Conservation (phyloP, 345 rosid genomes). For the Aegle marmelos region DNA sequence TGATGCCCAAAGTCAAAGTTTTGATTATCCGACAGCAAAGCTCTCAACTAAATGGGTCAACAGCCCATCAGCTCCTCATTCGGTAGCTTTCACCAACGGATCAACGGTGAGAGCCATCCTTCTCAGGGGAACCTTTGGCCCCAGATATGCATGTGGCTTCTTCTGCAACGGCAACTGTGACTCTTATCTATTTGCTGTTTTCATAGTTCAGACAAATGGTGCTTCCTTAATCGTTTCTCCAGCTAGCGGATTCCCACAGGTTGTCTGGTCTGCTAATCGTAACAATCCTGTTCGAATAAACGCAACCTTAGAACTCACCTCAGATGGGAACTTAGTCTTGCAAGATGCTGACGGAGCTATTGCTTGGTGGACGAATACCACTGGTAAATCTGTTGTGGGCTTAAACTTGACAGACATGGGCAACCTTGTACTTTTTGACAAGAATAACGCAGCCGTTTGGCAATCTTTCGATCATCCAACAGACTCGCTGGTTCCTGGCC, state of each 20-base stretch:
- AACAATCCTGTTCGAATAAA: slow-evolving; percentile 19
- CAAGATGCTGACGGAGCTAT: slow-evolving; percentile 14
- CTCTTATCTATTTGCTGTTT: slow-evolving; percentile 20
- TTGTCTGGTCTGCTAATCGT: slow-evolving; percentile 19
- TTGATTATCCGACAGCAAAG: slow-evolving; percentile 20
- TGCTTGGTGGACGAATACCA: slow-evolving; percentile 17
- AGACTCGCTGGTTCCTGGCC: slow-evolving; percentile 17
- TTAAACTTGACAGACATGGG: slow-evolving; percentile 16
- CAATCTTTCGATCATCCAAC: slow-evolving; percentile 24
- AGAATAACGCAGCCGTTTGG: slow-evolving; percentile 15
- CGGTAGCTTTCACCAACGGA: not conserved
- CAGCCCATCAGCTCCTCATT: not conserved
- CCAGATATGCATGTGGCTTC: slow-evolving; percentile 26
- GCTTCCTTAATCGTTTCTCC: slow-evolving; percentile 9
- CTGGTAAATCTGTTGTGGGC: slow-evolving; percentile 17
- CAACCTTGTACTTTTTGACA: slow-evolving; percentile 24
- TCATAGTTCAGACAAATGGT: slow-evolving; percentile 12
- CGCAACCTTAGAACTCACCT: slow-evolving; percentile 16
- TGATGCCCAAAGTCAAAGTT: slow-evolving; percentile 15
- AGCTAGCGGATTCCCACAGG: slow-evolving; percentile 13
- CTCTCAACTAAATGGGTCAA: slow-evolving; percentile 27
- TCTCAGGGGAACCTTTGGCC: slow-evolving; percentile 19
- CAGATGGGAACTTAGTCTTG: slow-evolving; percentile 18
- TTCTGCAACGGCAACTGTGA: slow-evolving; percentile 9
- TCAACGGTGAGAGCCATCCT: slow-evolving; percentile 23